Evolutionary conservation across 1,284 basidiomycete species (phyloP), one percentile per base, ranked within the genome.

Genomic region (Apiotrichum brassicae): DNA sequence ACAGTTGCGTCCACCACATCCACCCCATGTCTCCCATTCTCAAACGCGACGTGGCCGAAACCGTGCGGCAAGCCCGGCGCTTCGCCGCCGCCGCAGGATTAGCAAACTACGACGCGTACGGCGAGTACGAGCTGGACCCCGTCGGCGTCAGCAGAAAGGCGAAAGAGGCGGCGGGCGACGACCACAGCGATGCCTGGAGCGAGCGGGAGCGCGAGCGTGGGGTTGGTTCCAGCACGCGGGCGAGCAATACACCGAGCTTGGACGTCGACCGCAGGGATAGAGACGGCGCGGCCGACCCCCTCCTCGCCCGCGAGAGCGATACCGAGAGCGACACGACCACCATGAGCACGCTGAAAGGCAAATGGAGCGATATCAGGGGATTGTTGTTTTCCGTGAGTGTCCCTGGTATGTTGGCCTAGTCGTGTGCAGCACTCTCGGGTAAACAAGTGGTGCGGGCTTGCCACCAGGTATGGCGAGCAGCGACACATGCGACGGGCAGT

Each of bases 11-110:
- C 32, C 43, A 44, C 43, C 22, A 43, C 43, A 44, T 43, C 32
- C 41, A 33, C 38, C 36, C 24, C 40, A 71, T 71, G 69, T 71
- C 69, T 13, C 69, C 69, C 6, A 71, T 71, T 45, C 62, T 70
- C 46, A 70, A 71, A 47, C 55, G 69, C 44, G 69, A 71, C 53
- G 54, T 71, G 24, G 53, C 58, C 30, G 69, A 71, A 43, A 63
- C 63, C n/a, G 50, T 64, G 16, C 62, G 65, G 38, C 67, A 71
- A 49, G 68, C 68, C n/a, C 60, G 63, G n/a, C 57, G 63, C 34
- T 51, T 71, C 14, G 66, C 67, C 18, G 56, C 59, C 6, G 61
- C 59, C 3, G 58, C 59, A 7, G 60, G 54, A 4, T 39, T 56
- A 18, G 9, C 24, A 14, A 46, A 50, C 26, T 56, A 53, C 43